These are phyloP conservation scores for Crucibulum laeve DNA, from an alignment of 768 basidiomycete genomes.

Conservation along the genomic window DNA sequence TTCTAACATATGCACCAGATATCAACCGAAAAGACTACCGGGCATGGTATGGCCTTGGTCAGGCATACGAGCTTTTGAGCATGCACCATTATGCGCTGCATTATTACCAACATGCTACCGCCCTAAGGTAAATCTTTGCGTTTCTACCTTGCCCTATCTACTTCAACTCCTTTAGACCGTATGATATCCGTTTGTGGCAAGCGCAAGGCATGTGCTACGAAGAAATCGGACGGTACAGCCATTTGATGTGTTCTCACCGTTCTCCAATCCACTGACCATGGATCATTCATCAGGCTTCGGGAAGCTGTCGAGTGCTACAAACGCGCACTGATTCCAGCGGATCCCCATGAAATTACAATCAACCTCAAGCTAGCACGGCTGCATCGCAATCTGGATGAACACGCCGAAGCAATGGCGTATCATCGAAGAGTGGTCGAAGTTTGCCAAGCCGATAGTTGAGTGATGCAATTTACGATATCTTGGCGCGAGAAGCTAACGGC, in stretches of 20 bases:
- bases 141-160: not conserved
- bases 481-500: conserved; percentile 17
- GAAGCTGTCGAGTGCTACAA: conserved; percentile 93
- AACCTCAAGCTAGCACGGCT: conserved; percentile 73
- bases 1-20: conserved; percentile 42
- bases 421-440: conserved; percentile 80
- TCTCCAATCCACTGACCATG: not conserved
- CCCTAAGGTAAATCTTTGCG: conserved; percentile 60
- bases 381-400: conserved; percentile 63
- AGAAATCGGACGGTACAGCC: conserved; percentile 73
- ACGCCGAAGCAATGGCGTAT: conserved; percentile 66
- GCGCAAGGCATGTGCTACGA: conserved; percentile 93
- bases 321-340: conserved; percentile 80
- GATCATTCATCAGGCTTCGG: conserved; percentile 46
- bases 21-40: conserved; percentile 96
- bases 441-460: conserved; percentile 57
- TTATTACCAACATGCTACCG: conserved; percentile 95
- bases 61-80: conserved; percentile 93
- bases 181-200: conserved; percentile 95
- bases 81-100: conserved; percentile 97
- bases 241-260: not conserved
- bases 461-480: conserved; percentile 12
- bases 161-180: conserved; percentile 54
- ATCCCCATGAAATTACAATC: conserved; percentile 70
- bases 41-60: conserved; percentile 98